Evolutionary conservation across 2,329 filamentous ascomycete genomes (phyloP), one percentile per base, ranked within the genome.

Genomic region (Uncinocarpus reesii): DNA sequence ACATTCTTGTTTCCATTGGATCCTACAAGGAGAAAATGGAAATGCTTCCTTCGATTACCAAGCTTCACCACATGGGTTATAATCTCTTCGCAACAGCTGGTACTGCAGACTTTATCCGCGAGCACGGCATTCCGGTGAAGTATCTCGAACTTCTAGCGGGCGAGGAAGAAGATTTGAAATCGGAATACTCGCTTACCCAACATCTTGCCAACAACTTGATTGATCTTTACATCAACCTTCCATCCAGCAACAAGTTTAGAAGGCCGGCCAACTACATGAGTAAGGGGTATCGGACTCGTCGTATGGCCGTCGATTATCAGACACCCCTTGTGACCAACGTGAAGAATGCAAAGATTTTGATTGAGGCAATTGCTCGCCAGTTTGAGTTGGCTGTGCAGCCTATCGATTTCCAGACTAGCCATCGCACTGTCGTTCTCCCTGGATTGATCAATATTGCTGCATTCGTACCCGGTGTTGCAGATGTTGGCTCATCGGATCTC

Each of bases 11-110:
- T 52, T 98, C 92, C 2, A 94, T 98, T 59, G 92, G 92, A 60
- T 89, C 88, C 0, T 96, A 85, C 77, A 95, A 95, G 73, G 92
- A 98, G 66, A 98, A 98, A 77, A 78, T 88, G 63, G 92, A 98
- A 71, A 87, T 98, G 84, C 74, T 98, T 51, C 88, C 90, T 5
- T 93, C 90, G 0, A 84, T 98, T 46, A 75, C 84, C 66, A 93
- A 90, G 66, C 77, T 98, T 41, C 83, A 93, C 69, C 80, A 86
- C 64, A 75, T 96, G 64, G 92, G 90, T 46, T 98, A 86, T 75
- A 95, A 93, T 67, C 77, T 98, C 42, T 98, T 94, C 61, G 92
- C 90, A 18, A 98, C 92, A 23, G 85, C 90, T 45, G 92, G 92
- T 71, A 98, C 92, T 8, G 89, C 92, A 15, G 92, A 98, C 67